Conservation (phyloP, 495 filamentous ascomycete genomes). For the Xylaria intraflava region DNA sequence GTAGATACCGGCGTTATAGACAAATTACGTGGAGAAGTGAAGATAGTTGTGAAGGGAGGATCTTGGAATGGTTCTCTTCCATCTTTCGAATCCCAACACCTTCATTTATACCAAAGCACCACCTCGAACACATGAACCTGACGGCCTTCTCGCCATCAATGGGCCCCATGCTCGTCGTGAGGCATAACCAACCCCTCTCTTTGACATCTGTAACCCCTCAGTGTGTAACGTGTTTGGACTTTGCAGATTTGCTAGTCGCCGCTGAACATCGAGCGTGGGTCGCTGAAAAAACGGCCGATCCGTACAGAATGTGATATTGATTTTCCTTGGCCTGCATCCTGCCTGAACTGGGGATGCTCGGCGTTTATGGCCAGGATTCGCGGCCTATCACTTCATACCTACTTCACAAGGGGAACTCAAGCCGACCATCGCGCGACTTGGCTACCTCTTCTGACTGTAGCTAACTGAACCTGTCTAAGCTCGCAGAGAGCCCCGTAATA, state of each 20-base stretch:
- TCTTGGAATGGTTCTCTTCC: not conserved
- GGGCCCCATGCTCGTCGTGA: not conserved
- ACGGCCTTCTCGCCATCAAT: not conserved
- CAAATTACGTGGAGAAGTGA: not conserved
- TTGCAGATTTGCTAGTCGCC: not conserved
- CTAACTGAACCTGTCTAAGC: too few relatives aligned
- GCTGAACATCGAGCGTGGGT: not conserved
- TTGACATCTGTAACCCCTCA: not conserved
- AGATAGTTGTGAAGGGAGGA: not conserved
- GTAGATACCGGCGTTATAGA: not conserved
- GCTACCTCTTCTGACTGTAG: too few relatives aligned
- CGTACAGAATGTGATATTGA: not conserved
- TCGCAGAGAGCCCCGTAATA: too few relatives aligned
- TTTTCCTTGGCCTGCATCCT: not conserved
- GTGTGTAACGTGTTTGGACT: not conserved
- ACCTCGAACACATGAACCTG: not conserved
- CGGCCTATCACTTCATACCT: too few relatives aligned
- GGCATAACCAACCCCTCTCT: not conserved
- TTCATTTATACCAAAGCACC: conserved; percentile 2
- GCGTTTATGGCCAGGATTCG: too few relatives aligned
- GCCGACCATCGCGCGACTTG: too few relatives aligned
- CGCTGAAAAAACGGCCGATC: not conserved
- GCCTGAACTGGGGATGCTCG: not conserved
- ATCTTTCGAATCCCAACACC: not conserved
- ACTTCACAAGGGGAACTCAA: too few relatives aligned